Conservation (phyloP, 169 alveolate genomes). For the Plasmodium inui region DNA sequence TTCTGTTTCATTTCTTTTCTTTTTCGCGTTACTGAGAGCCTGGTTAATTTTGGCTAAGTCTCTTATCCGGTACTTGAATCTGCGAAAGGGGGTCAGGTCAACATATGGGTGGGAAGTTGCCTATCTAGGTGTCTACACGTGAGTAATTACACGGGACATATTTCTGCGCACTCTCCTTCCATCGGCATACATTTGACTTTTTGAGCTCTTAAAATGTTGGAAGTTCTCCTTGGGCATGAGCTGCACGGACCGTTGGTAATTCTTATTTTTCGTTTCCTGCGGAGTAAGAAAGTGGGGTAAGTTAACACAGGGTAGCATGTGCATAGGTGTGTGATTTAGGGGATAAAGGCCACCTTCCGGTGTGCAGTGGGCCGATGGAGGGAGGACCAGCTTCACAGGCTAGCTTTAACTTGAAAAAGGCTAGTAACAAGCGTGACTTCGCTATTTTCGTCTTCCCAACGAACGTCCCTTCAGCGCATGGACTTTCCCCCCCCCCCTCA, state of each 20-base stretch:
- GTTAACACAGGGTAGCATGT: neutral
- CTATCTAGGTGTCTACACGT: neutral
- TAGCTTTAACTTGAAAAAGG: neutral
- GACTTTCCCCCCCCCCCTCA: neutral
- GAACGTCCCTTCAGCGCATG: neutral
- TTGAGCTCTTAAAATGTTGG: constrained; percentile 36
- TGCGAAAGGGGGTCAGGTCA: constrained; percentile 7
- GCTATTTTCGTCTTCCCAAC: no score
- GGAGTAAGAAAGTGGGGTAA: neutral
- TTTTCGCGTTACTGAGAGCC: constrained; percentile 39
- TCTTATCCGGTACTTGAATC: constrained; percentile 43
- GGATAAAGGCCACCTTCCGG: neutral
- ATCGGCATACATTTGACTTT: constrained; percentile 35
- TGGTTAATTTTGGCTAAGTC: constrained; percentile 60
- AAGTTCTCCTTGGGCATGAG: constrained; percentile 63
- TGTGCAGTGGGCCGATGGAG: neutral
- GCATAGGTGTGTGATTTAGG: neutral
- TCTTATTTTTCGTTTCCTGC: constrained; percentile 72
- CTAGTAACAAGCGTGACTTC: neutral
- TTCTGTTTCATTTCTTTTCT: neutral
- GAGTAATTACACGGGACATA: neutral
- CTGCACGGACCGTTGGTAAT: constrained; percentile 46
- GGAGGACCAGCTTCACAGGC: neutral
- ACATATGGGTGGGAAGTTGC: neutral
- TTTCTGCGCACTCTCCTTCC: neutral